A percentile compares a stretch with the other conserved stretches of the same genome.
phyloP scores from a whole-genome alignment of 2,329 filamentous ascomycete species.

The Sporothrix euskadiensis region DNA sequence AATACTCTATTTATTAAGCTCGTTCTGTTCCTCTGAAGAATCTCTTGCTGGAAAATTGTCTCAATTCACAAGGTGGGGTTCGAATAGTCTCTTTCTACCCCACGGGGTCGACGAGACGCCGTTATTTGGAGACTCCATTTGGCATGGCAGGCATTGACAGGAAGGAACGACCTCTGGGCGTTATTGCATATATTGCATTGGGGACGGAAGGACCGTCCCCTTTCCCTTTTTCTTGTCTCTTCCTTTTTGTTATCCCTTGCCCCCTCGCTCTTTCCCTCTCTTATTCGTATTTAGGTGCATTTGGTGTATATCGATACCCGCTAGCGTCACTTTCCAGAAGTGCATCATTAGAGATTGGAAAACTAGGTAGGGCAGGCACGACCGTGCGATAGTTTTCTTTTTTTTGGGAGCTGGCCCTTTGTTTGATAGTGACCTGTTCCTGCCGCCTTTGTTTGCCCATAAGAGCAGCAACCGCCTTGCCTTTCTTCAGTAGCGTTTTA shows the following conservation, averaged over 20 bases:
- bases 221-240: neutral
- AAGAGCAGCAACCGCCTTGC: neutral
- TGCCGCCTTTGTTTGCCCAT: neutral
- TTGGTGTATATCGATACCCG: conserved; percentile 7
- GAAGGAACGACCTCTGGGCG: neutral
- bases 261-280: neutral
- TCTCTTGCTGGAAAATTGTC: too few relatives aligned
- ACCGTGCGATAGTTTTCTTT: neutral
- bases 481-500: neutral
- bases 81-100: neutral
- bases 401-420: neutral
- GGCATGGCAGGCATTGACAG: neutral
- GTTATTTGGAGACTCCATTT: neutral
- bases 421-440: neutral
- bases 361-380: neutral
- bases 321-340: neutral
- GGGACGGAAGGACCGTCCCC: neutral
- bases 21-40: too few relatives aligned
- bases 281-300: neutral
- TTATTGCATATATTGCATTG: neutral
- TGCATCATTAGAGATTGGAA: neutral
- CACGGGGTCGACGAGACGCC: neutral
- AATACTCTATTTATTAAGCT: too few relatives aligned
- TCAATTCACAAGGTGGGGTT: too few relatives aligned
- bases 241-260: neutral